Conservation (phyloP, 345 rosid genomes). For the Moricandia moricandioides region DNA sequence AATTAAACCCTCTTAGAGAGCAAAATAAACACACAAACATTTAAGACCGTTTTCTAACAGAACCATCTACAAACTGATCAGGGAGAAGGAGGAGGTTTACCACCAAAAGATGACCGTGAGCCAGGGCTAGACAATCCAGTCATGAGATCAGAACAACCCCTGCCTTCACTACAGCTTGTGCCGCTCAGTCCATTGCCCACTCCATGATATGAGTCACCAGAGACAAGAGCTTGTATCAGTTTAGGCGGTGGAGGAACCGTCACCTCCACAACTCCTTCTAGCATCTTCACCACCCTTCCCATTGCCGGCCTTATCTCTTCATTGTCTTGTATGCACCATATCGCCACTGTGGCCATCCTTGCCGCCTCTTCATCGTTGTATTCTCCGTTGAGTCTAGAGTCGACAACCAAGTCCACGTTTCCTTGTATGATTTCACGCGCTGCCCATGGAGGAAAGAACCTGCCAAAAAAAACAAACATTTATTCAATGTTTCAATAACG, state of each 20-base stretch:
- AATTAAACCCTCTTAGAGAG: conserved; percentile 23
- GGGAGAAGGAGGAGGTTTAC: conserved; percentile 42
- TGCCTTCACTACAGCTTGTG: conserved; percentile 30
- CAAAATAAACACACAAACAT: background rate
- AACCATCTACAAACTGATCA: background rate
- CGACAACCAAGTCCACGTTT: conserved; percentile 47
- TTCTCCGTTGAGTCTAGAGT: conserved; percentile 44
- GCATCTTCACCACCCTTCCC: conserved; percentile 69
- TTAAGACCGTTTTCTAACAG: background rate
- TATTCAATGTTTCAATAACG: background rate
- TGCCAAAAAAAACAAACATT: background rate
- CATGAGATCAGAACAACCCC: conserved; percentile 40
- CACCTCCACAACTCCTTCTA: conserved; percentile 66
- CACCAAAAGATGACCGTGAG: conserved; percentile 53
- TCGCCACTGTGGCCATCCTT: conserved; percentile 60
- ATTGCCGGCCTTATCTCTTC: conserved; percentile 66
- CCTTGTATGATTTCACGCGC: conserved; percentile 68
- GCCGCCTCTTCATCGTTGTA: conserved; percentile 54
- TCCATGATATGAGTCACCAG: conserved; percentile 74
- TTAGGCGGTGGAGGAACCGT: conserved; percentile 68
- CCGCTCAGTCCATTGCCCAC: conserved; percentile 40
- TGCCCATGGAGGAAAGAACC: conserved; percentile 96
- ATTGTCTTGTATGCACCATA: conserved; percentile 79
- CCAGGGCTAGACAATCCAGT: conserved; percentile 44
- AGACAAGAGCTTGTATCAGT: conserved; percentile 73